Percentiles rank a stretch among this genome's conserved stretches.
Evolutionary conservation across 1,139 yeast genomes (phyloP).

Genomic region (Diutina mesorugosa): DNA sequence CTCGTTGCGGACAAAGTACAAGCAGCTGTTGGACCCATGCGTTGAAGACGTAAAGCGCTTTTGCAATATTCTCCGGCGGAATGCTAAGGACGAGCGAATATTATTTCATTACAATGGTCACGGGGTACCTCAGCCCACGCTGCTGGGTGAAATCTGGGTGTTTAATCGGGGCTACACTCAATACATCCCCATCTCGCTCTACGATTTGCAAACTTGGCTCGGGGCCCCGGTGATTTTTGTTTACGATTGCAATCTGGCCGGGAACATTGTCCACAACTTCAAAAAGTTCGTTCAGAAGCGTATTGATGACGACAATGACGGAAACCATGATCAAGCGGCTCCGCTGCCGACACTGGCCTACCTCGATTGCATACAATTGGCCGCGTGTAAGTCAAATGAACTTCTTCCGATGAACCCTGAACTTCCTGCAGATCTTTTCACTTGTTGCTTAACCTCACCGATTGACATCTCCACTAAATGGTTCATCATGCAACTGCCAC

Average conservation of each 20-base stretch:
- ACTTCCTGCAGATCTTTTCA: constrained; percentile 89
- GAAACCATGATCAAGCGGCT: constrained; percentile 50
- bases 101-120: constrained; percentile 95
- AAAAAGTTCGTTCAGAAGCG: constrained; percentile 85
- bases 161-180: constrained; percentile 95
- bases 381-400: constrained; percentile 86
- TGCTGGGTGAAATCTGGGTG: constrained; percentile 98
- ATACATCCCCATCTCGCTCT: constrained; percentile 87
- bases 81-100: constrained; percentile 84
- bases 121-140: constrained; percentile 97
- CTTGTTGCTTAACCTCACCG: constrained; percentile 92
- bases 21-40: constrained; percentile 85
- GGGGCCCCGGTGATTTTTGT: constrained; percentile 97
- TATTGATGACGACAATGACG: constrained; percentile 74
- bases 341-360: constrained; percentile 61
- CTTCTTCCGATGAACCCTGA: constrained; percentile 87
- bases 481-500: constrained; percentile 77
- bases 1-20: constrained; percentile 78
- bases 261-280: constrained; percentile 83
- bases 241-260: constrained; percentile 91
- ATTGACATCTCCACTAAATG: constrained; percentile 88
- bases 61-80: constrained; percentile 77
- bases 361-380: constrained; percentile 83
- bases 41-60: constrained; percentile 92
- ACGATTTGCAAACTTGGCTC: constrained; percentile 90